These are phyloP conservation scores for Populus hybrid DNA, from an alignment of 441 rosid species.

Conservation along the genomic window DNA sequence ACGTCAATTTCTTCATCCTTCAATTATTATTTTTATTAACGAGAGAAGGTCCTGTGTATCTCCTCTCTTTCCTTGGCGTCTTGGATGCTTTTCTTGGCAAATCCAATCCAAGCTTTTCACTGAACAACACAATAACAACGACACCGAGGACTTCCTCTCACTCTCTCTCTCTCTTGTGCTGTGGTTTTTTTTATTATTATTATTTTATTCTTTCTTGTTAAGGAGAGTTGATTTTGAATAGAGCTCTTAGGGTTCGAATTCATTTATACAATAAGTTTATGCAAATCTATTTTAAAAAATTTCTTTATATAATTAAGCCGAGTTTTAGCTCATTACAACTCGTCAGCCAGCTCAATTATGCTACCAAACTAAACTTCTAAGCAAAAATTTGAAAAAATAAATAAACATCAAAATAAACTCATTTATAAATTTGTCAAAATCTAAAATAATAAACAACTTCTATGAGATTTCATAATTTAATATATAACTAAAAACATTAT, in stretches of 20 bases:
- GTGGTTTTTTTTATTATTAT: neutral
- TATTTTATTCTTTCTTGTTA: neutral
- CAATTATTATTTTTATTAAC: too few relatives aligned
- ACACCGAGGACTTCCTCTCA: neutral
- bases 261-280: too few relatives aligned
- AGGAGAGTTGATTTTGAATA: neutral
- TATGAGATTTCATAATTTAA: too few relatives aligned
- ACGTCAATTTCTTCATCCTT: slow-evolving; percentile 25
- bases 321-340: neutral
- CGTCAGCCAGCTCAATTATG: neutral
- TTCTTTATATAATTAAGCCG: neutral
- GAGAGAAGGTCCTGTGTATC: neutral
- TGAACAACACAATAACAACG: slow-evolving; percentile 7
- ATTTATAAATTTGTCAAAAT: neutral
- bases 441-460: neutral
- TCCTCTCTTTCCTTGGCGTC: neutral
- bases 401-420: too few relatives aligned
- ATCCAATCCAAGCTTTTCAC: slow-evolving; percentile 19
- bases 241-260: too few relatives aligned
- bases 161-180: neutral
- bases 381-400: neutral
- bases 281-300: too few relatives aligned
- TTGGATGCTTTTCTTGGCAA: slow-evolving; percentile 45
- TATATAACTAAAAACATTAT: too few relatives aligned
- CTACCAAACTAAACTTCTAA: neutral